phyloP scores from a whole-genome alignment of 305 asterid species.

The Striga hermonthica region DNA sequence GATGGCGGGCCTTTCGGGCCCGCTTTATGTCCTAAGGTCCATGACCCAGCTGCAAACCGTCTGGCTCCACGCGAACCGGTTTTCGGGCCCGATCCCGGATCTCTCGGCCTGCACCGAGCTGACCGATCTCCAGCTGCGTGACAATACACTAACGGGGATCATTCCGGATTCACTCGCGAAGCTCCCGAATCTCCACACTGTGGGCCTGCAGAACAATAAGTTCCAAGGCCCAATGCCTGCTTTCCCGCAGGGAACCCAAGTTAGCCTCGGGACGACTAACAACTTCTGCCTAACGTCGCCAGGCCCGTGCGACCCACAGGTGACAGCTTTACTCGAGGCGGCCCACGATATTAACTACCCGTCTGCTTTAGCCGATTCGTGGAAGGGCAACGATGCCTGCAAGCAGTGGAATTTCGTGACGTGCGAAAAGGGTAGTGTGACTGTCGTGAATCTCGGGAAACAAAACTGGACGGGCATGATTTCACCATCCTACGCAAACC shows the following conservation, averaged over 20 bases:
- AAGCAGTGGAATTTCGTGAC: conserved; percentile 51
- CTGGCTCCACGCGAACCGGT: conserved; percentile 69
- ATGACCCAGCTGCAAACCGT: conserved; percentile 48
- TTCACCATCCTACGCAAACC: conserved; percentile 52
- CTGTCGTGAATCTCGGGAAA: conserved; percentile 48
- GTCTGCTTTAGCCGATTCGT: conserved; percentile 46
- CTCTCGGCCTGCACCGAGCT: conserved; percentile 51
- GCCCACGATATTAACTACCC: conserved; percentile 62
- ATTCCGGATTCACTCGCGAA: conserved; percentile 55
- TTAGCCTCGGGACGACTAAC: conserved; percentile 49
- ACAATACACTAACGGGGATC: conserved; percentile 62
- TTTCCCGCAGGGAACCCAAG: conserved; percentile 41
- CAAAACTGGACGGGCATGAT: conserved; percentile 61
- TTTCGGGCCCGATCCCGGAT: conserved; percentile 73
- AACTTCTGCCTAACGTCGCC: conserved; percentile 59
- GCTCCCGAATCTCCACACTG: conserved; percentile 49
- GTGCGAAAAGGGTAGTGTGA: conserved; percentile 56
- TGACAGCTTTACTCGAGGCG: conserved; percentile 49
- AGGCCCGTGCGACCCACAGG: conserved; percentile 72
- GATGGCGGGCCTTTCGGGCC: conserved; percentile 50
- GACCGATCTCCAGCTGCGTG: conserved; percentile 59
- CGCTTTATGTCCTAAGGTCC: conserved; percentile 45
- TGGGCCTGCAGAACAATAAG: conserved; percentile 56
- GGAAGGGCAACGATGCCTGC: conserved; percentile 80
- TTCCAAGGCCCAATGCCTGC: conserved; percentile 77